These are phyloP conservation scores for Serendipita sp. DNA, from an alignment of 768 basidiomycete genomes.

Conservation along the genomic window DNA sequence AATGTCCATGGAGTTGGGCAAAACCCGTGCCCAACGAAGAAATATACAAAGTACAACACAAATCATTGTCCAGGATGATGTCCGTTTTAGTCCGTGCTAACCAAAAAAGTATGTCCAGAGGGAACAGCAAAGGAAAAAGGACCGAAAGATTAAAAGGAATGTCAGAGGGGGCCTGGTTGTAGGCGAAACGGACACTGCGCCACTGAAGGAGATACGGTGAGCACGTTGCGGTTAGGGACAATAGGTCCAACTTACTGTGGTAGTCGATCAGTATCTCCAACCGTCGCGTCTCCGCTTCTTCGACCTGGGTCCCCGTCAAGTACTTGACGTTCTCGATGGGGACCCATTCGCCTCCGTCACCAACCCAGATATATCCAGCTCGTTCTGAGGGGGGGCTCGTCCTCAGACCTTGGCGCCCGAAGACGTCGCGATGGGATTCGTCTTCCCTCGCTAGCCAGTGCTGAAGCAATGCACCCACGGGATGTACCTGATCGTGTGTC, in stretches of 20 bases:
- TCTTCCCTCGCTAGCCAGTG: conserved; percentile 1
- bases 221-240: too few relatives aligned
- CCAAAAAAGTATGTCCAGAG: too few relatives aligned
- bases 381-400: neutral
- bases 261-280: neutral
- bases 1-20: too few relatives aligned
- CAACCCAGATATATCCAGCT: conserved; percentile 6
- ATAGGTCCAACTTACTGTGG: neutral
- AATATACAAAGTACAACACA: too few relatives aligned
- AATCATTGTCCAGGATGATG: too few relatives aligned
- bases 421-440: neutral
- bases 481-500: neutral
- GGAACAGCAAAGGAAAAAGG: too few relatives aligned
- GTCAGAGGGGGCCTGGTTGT: too few relatives aligned
- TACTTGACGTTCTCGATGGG: conserved; percentile 1
- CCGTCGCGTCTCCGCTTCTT: neutral
- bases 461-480: neutral
- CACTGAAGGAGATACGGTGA: too few relatives aligned
- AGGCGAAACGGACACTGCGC: too few relatives aligned
- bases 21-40: too few relatives aligned
- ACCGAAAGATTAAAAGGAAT: too few relatives aligned
- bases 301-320: neutral
- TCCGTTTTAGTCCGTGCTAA: too few relatives aligned
- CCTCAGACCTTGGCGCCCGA: neutral
- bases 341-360: conserved; percentile 2